Conservation (phyloP, 192 early-diverging fungal species). For the Umbelopsis sp. region DNA sequence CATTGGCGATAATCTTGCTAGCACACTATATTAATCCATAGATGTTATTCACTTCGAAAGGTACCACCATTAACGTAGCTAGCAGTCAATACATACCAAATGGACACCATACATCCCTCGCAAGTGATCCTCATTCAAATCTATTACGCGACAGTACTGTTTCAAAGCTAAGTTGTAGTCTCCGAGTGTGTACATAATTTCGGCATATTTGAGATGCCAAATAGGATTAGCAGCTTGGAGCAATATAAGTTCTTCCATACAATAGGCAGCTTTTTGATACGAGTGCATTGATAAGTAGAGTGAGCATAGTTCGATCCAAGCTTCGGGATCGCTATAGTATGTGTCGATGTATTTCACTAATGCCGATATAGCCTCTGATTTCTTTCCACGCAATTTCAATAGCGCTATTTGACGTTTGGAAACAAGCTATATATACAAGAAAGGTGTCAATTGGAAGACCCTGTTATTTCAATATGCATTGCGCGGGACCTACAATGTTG, state of each 20-base stretch:
- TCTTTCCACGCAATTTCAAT: constrained; percentile 65
- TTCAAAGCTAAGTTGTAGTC: constrained; percentile 74
- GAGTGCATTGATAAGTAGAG: constrained; percentile 72
- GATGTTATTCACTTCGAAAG: not conserved
- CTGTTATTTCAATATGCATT: not conserved
- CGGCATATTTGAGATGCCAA: constrained; percentile 87
- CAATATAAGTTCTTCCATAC: constrained; percentile 90
- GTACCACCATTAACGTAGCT: no score
- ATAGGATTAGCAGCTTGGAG: constrained; percentile 86
- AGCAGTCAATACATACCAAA: constrained; percentile 46
- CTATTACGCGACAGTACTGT: constrained; percentile 86
- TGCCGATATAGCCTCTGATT: constrained; percentile 67
- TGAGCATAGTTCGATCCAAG: constrained; percentile 81
- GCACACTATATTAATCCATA: constrained; percentile 22
- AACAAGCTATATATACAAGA: constrained; percentile 45
- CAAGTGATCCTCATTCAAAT: constrained; percentile 82
- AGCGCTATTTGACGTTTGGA: constrained; percentile 80
- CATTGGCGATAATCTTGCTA: constrained; percentile 28
- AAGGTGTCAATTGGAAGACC: not conserved
- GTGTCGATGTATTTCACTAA: constrained; percentile 81
- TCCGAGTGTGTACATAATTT: constrained; percentile 78
- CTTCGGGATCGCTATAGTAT: constrained; percentile 86
- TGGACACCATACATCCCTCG: constrained; percentile 89
- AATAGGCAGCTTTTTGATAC: constrained; percentile 87
- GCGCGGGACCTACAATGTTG: constrained; percentile 60